Percentiles rank a stretch among this genome's conserved stretches.
Conservation (phyloP, 2,329 filamentous ascomycete species). For the Diplodia sapinea region DNA sequence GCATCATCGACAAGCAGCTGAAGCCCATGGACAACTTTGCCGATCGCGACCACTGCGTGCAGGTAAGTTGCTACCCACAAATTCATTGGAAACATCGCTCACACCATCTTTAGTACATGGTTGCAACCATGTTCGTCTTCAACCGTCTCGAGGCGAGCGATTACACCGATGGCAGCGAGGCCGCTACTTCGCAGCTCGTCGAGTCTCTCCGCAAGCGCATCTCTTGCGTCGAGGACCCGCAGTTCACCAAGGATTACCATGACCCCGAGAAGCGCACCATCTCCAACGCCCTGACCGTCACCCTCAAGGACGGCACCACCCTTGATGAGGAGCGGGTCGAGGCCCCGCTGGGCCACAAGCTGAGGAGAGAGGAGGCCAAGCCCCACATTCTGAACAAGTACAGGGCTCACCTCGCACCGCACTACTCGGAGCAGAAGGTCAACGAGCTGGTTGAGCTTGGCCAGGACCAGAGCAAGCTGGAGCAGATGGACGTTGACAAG, state of each 20-base stretch:
- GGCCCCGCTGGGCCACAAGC: slow-evolving; percentile 89
- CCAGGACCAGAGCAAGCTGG: slow-evolving; percentile 74
- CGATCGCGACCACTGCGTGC: slow-evolving; percentile 98
- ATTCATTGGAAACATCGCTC: slow-evolving; percentile 36
- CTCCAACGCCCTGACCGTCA: slow-evolving; percentile 94
- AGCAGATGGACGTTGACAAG: slow-evolving; percentile 83
- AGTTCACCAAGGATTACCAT: slow-evolving; percentile 96
- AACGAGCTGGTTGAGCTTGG: slow-evolving; percentile 82
- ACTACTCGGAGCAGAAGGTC: slow-evolving; percentile 78
- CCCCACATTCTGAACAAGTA: slow-evolving; percentile 96
- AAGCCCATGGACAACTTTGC: slow-evolving; percentile 99
- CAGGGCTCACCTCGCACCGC: slow-evolving; percentile 85
- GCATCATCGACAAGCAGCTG: slow-evolving; percentile 99
- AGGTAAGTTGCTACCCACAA: slow-evolving; percentile 55
- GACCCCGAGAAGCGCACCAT: slow-evolving; percentile 92
- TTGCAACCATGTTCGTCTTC: slow-evolving; percentile 92
- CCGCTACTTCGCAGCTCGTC: slow-evolving; percentile 85
- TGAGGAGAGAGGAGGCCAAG: slow-evolving; percentile 94
- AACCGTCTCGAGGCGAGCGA: slow-evolving; percentile 91
- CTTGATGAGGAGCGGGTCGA: slow-evolving; percentile 91
- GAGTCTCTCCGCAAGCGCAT: slow-evolving; percentile 93
- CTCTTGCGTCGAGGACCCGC: slow-evolving; percentile 92
- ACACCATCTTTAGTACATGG: slow-evolving; percentile 74
- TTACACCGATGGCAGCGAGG: slow-evolving; percentile 91
- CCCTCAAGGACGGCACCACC: slow-evolving; percentile 90